Conservation (phyloP, 2,329 filamentous ascomycete species). For the Graphilbum sp. region DNA sequence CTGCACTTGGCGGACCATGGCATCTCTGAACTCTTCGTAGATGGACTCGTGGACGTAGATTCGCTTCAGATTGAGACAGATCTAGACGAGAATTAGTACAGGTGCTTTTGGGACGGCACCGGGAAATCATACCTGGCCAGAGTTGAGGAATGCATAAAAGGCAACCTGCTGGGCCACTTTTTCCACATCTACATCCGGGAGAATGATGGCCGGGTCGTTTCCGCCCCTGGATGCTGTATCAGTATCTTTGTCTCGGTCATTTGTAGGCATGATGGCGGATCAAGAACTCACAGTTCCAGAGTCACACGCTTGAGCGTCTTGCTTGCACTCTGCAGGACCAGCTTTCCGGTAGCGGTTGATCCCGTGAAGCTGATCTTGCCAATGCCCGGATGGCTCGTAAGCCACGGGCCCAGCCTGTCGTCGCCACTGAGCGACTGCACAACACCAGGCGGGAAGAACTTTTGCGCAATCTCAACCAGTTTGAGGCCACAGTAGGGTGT, state of each 20-base stretch:
- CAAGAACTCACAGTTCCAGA: conserved; percentile 29
- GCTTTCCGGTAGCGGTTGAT: conserved; percentile 42
- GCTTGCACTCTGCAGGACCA: conserved; percentile 38
- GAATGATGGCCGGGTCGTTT: conserved; percentile 23
- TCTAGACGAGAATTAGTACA: conserved; percentile 7
- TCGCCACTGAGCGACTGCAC: conserved; percentile 43
- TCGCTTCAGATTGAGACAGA: conserved; percentile 33
- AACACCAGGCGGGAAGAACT: conserved; percentile 46
- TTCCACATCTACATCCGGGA: conserved; percentile 25
- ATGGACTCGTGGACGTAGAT: conserved; percentile 36
- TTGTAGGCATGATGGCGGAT: background rate
- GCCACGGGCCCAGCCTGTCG: conserved; percentile 40
- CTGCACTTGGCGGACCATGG: conserved; percentile 27
- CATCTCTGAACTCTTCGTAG: conserved; percentile 27
- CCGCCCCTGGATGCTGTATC: no score
- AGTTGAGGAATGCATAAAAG: background rate
- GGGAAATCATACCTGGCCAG: conserved; percentile 12
- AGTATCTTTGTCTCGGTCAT: background rate
- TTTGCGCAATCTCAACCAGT: conserved; percentile 38
- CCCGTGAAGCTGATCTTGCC: conserved; percentile 50
- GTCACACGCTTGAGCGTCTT: conserved; percentile 43
- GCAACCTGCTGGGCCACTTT: conserved; percentile 11
- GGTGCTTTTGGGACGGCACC: background rate
- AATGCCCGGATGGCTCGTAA: conserved; percentile 42
- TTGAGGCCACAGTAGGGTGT: conserved; percentile 24